Percentiles rank a stretch among this genome's conserved stretches.
phyloP scores from a whole-genome alignment of 108 stramenopile genomes.

The Asterionellopsis glacialis region DNA sequence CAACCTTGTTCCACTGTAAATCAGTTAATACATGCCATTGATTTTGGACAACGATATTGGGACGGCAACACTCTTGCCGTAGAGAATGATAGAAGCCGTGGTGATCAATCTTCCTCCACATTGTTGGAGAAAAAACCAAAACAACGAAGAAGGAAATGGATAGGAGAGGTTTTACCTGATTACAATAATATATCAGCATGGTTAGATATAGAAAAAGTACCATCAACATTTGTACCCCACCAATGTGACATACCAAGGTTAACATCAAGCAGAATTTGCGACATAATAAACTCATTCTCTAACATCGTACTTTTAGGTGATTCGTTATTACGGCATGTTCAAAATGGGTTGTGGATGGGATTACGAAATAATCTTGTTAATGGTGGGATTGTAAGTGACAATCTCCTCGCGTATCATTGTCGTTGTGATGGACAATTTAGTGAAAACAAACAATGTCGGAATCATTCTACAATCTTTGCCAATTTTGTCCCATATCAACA shows the following conservation, averaged over 20 bases:
- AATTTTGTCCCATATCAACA: no score
- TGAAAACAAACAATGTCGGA: neutral
- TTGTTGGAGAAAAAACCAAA: no score
- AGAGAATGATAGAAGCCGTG: no score
- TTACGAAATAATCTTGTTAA: neutral
- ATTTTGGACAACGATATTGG: no score
- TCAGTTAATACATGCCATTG: no score
- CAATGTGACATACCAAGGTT: slow-evolving; percentile 1
- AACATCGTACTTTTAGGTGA: neutral
- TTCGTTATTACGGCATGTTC: neutral
- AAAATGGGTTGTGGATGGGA: neutral
- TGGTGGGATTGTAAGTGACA: neutral
- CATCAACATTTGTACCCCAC: neutral
- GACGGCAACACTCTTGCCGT: no score
- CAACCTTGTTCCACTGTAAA: no score
- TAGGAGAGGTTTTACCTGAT: no score
- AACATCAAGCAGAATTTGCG: neutral
- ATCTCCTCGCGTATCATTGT: neutral
- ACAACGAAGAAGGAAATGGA: no score
- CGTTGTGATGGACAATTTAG: neutral
- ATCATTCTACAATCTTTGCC: neutral
- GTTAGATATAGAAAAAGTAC: no score
- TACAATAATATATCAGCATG: no score
- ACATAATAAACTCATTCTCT: neutral
- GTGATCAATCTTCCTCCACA: no score